These are phyloP conservation scores for Dactylellina cionopaga DNA, from an alignment of 2,329 filamentous ascomycete species.

Conservation along the genomic window DNA sequence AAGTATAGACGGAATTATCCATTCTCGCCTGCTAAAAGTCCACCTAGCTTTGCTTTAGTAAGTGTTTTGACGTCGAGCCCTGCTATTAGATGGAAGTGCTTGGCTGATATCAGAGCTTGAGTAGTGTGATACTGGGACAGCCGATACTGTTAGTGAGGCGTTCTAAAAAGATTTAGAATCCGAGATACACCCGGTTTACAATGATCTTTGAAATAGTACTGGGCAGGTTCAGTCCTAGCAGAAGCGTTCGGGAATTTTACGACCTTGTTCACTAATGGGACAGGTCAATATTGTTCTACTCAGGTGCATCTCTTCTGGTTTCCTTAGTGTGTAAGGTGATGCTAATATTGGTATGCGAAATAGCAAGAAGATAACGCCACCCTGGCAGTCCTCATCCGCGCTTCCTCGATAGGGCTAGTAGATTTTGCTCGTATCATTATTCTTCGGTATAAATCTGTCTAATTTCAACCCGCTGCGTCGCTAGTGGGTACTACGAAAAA, in stretches of 20 bases:
- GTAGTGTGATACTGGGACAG: slow-evolving; percentile 76
- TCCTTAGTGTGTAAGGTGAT: background rate
- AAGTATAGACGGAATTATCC: slow-evolving; percentile 68
- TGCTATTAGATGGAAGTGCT: background rate
- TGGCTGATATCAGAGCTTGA: slow-evolving; percentile 59
- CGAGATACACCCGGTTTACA: background rate
- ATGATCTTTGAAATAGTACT: slow-evolving; percentile 66
- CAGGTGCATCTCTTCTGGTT: background rate
- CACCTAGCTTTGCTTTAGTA: slow-evolving; percentile 4
- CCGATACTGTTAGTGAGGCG: slow-evolving; percentile 66
- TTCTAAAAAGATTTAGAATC: background rate
- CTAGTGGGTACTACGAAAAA: background rate
- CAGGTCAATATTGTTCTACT: slow-evolving; percentile 74
- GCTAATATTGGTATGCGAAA: background rate
- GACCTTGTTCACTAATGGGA: slow-evolving; percentile 73
- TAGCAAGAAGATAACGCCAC: slow-evolving; percentile 77
- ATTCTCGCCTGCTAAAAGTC: slow-evolving; percentile 60
- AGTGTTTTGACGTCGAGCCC: background rate
- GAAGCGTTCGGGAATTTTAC: slow-evolving; percentile 74
- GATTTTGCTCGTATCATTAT: slow-evolving; percentile 75
- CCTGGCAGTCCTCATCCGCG: slow-evolving; percentile 72
- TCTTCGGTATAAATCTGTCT: slow-evolving; percentile 67
- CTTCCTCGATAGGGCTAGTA: slow-evolving; percentile 67
- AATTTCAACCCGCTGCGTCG: slow-evolving; percentile 10
- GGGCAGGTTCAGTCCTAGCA: slow-evolving; percentile 70